Evolutionary conservation across 805 yeast species (phyloP).

Genomic region (Candida awuae): DNA sequence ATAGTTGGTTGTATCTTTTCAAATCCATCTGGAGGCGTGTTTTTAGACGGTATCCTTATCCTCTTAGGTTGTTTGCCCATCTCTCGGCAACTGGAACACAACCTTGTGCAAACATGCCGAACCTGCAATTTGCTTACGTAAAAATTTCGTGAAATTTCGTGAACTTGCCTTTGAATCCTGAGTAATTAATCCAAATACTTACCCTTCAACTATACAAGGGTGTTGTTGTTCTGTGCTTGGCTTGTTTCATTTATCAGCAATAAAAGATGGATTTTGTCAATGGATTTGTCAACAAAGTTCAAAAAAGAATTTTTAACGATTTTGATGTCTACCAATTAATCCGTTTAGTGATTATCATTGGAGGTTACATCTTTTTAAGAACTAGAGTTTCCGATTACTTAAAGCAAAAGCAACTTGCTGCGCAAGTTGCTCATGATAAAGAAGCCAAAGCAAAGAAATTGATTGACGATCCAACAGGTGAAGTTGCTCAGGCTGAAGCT

Average conservation of each 20-base stretch:
- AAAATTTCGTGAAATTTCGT: too few species aligned
- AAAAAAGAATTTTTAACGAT: conserved; percentile 26
- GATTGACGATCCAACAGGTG: conserved; percentile 28
- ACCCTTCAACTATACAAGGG: background rate
- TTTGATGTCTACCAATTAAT: conserved; percentile 40
- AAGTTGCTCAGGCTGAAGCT: conserved; percentile 17
- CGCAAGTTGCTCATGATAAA: conserved; percentile 40
- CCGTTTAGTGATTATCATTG: conserved; percentile 43
- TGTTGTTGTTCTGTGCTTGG: too few species aligned
- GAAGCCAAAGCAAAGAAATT: conserved; percentile 32
- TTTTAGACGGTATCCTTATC: conserved; percentile 15
- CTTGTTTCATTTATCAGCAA: background rate
- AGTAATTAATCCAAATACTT: too few species aligned
- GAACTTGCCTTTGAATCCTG: too few species aligned
- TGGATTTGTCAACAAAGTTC: conserved; percentile 4
- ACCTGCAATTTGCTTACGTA: background rate
- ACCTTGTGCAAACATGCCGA: background rate
- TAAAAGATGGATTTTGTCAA: background rate
- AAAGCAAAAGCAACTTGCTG: conserved; percentile 43
- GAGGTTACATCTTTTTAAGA: conserved; percentile 56
- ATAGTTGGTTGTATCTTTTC: conserved; percentile 61
- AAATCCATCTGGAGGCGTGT: conserved; percentile 67
- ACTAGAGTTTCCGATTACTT: conserved; percentile 49
- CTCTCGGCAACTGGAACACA: background rate
- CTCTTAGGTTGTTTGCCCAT: background rate